These are phyloP conservation scores for Diaporthe amygdali DNA, from an alignment of 2,329 filamentous ascomycete genomes.

Conservation along the genomic window DNA sequence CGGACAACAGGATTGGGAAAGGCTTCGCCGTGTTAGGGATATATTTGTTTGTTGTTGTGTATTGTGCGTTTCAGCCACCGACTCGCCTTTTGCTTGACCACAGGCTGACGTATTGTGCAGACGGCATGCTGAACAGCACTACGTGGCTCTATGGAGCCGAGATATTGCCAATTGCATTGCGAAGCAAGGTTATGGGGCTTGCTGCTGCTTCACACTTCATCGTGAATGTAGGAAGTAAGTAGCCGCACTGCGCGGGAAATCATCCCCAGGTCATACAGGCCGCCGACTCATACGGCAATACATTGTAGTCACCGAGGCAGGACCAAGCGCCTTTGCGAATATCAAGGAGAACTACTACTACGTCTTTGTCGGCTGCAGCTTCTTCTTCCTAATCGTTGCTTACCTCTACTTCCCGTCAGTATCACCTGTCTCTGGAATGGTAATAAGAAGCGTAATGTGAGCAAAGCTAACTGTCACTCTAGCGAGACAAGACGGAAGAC, in stretches of 20 bases:
- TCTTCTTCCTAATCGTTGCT: slow-evolving; percentile 56
- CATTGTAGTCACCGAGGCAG: slow-evolving; percentile 52
- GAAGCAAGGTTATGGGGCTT: slow-evolving; percentile 61
- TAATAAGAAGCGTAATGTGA: no score
- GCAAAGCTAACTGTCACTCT: background rate
- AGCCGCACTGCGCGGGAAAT: no score
- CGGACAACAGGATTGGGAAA: slow-evolving; percentile 59
- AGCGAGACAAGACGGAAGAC: slow-evolving; percentile 51
- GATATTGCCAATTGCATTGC: slow-evolving; percentile 55
- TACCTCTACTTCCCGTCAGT: slow-evolving; percentile 58
- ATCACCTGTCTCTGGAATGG: background rate
- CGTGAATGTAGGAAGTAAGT: slow-evolving; percentile 51
- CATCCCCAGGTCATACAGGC: background rate
- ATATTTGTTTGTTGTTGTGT: slow-evolving; percentile 61
- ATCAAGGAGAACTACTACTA: slow-evolving; percentile 66
- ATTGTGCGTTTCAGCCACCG: slow-evolving; percentile 45
- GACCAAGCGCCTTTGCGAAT: slow-evolving; percentile 59
- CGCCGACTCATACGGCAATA: no score
- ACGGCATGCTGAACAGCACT: slow-evolving; percentile 58
- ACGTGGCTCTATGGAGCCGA: slow-evolving; percentile 63
- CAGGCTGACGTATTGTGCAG: slow-evolving; percentile 30
- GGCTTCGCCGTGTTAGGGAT: slow-evolving; percentile 65
- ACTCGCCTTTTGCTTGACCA: background rate
- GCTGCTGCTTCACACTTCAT: slow-evolving; percentile 59
- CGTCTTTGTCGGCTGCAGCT: slow-evolving; percentile 60